Evolutionary conservation across 2,329 filamentous ascomycete genomes (phyloP).

Genomic region (Ceratocystis papillata): DNA sequence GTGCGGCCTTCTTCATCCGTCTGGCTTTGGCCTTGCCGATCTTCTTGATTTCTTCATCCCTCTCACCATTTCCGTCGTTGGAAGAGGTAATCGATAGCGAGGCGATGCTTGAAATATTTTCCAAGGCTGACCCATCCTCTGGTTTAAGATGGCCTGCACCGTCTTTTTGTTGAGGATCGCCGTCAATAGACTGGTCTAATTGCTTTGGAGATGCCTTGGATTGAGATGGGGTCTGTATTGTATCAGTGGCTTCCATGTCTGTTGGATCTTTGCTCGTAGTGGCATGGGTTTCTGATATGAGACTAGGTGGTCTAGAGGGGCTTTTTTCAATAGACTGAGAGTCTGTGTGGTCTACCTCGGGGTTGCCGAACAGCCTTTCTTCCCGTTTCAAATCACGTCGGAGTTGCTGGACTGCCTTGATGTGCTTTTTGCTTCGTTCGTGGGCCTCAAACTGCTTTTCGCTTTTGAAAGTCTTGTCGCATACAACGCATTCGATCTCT

Average conservation of each 20-base stretch:
- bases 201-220: neutral
- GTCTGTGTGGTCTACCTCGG: neutral
- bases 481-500: slow-evolving; percentile 63
- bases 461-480: slow-evolving; percentile 74
- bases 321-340: neutral
- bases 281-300: neutral
- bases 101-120: neutral
- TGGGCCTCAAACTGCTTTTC: slow-evolving; percentile 85
- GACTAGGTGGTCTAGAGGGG: neutral
- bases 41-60: slow-evolving; percentile 11
- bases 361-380: slow-evolving; percentile 38
- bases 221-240: neutral
- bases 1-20: slow-evolving; percentile 25
- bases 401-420: slow-evolving; percentile 72
- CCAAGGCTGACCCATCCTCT: no score
- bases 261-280: neutral
- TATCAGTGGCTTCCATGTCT: neutral
- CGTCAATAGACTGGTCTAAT: neutral
- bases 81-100: neutral
- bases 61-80: neutral
- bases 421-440: slow-evolving; percentile 92
- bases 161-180: neutral
- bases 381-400: slow-evolving; percentile 75
- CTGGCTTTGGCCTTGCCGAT: slow-evolving; percentile 23
- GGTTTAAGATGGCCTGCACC: neutral